Evolutionary conservation across 768 basidiomycete species (phyloP).

Genomic region (Naganishia vishniacii): DNA sequence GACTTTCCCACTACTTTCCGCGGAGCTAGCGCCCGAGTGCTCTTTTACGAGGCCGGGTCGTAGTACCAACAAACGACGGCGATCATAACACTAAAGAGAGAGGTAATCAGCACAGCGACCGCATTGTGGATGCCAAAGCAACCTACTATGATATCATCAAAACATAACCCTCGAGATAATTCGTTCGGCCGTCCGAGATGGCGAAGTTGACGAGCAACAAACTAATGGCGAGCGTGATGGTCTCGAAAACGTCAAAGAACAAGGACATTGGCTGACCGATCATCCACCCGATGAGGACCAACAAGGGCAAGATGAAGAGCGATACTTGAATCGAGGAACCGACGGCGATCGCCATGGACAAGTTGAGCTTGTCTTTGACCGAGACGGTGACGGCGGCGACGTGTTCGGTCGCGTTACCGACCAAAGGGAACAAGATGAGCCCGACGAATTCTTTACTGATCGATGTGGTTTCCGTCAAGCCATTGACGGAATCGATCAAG

Average conservation of each 20-base stretch:
- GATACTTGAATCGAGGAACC: conserved; percentile 68
- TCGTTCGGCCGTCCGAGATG: conserved; percentile 60
- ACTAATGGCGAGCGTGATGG: conserved; percentile 55
- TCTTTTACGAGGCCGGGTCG: conserved; percentile 17
- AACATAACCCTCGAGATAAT: conserved; percentile 23
- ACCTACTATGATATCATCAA: conserved; percentile 27
- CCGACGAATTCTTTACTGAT: conserved; percentile 80
- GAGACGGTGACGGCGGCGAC: conserved; percentile 87
- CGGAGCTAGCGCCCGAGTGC: no score
- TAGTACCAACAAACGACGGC: conserved; percentile 31
- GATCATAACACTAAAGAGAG: conserved; percentile 19
- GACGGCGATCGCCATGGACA: conserved; percentile 82
- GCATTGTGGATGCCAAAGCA: neutral
- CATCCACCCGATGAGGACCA: conserved; percentile 72
- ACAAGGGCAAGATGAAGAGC: conserved; percentile 52
- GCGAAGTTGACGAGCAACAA: conserved; percentile 77
- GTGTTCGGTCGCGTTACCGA: conserved; percentile 82
- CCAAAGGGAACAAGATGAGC: conserved; percentile 83
- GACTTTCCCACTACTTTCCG: no score
- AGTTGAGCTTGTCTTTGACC: conserved; percentile 75
- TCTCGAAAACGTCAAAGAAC: conserved; percentile 84
- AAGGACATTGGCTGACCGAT: conserved; percentile 62
- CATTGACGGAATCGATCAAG: conserved; percentile 40
- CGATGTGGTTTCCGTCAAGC: conserved; percentile 56
- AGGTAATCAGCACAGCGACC: neutral